Evolutionary conservation across 176 grass and related monocot species (phyloP).

Genomic region (Echinochloa phyllopogon): DNA sequence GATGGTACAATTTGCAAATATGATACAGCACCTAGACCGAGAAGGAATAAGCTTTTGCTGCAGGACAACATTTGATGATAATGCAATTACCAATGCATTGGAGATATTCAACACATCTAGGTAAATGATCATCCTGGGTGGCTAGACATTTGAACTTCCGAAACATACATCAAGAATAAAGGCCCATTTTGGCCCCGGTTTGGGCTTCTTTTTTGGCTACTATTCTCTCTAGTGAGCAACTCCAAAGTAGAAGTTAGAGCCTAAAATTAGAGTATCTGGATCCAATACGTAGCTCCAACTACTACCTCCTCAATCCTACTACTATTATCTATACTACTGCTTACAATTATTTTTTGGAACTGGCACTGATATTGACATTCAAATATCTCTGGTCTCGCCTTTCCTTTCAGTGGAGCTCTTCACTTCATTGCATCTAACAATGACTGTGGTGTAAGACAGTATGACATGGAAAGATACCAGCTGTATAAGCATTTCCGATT

Average conservation of each 20-base stretch:
- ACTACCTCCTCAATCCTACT: not conserved
- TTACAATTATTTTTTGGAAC: not conserved
- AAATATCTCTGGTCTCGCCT: not conserved
- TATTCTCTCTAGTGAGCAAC: not conserved
- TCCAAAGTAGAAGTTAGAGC: not conserved
- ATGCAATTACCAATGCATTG: constrained; percentile 86
- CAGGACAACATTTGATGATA: constrained; percentile 79
- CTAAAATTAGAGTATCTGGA: not conserved
- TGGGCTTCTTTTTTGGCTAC: not conserved
- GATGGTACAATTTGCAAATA: constrained; percentile 21
- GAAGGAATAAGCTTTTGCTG: constrained; percentile 90
- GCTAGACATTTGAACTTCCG: constrained; percentile 14
- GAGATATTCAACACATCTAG: constrained; percentile 77
- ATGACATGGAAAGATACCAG: constrained; percentile 69
- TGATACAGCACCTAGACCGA: constrained; percentile 66
- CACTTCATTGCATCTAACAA: constrained; percentile 74
- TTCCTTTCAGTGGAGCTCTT: constrained; percentile 62
- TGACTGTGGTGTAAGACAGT: constrained; percentile 66
- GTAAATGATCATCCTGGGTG: constrained; percentile 34
- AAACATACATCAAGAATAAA: not conserved
- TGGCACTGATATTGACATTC: not conserved
- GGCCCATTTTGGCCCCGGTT: not conserved
- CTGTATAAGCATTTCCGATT: constrained; percentile 64
- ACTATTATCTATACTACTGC: not conserved
- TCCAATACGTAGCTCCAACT: not conserved